These are phyloP conservation scores for Nicotiana attenuata DNA, from an alignment of 257 asterid genomes.

Conservation along the genomic window DNA sequence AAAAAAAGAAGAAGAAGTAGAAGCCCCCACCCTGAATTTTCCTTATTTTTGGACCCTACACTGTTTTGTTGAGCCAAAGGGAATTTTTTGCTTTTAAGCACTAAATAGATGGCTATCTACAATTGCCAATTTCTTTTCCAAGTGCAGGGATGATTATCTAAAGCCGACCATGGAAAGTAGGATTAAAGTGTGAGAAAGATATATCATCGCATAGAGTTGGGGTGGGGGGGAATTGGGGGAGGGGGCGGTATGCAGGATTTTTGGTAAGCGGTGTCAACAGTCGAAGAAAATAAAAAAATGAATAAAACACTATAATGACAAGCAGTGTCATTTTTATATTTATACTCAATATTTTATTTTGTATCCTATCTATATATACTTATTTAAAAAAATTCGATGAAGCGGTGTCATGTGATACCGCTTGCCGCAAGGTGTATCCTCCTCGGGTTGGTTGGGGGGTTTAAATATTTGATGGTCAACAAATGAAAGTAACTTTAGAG, in stretches of 20 bases:
- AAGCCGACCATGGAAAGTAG: constrained; percentile 9
- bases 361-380: too few relatives aligned
- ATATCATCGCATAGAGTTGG: neutral
- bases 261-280: too few relatives aligned
- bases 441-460: neutral
- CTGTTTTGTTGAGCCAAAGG: constrained; percentile 27
- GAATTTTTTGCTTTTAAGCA: constrained; percentile 18
- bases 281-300: too few relatives aligned
- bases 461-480: constrained; percentile 1
- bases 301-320: too few relatives aligned
- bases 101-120: constrained; percentile 12
- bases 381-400: too few relatives aligned
- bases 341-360: too few relatives aligned
- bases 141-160: constrained; percentile 10
- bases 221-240: neutral
- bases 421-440: too few relatives aligned
- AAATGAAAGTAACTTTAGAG: constrained; percentile 11
- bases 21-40: neutral
- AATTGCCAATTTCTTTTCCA: neutral
- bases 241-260: too few relatives aligned
- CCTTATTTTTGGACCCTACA: constrained; percentile 28
- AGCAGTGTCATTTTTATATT: too few relatives aligned
- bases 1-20: neutral
- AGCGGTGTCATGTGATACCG: too few relatives aligned
- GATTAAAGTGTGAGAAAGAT: neutral